Evolutionary conservation across 192 early-diverging fungal genomes (phyloP).

Genomic region (Coemansia aciculifera): DNA sequence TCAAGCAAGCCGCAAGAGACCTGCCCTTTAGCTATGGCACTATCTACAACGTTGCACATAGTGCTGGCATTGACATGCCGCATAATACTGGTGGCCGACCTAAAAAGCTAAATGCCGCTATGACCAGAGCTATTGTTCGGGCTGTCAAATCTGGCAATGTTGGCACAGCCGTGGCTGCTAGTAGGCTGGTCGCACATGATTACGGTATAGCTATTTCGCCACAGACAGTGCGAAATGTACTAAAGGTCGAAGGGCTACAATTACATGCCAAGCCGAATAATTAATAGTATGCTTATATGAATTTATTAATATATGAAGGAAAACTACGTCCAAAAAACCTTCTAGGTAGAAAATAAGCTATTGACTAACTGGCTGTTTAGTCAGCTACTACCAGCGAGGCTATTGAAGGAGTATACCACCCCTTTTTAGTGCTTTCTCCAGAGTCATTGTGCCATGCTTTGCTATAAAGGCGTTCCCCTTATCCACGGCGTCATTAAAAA

Average conservation of each 20-base stretch:
- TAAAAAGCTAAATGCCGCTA: not conserved
- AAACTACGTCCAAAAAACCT: too few relatives aligned
- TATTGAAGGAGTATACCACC: too few relatives aligned
- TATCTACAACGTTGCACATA: not conserved
- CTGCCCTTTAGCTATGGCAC: not conserved
- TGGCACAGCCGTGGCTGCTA: not conserved
- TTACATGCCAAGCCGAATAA: too few relatives aligned
- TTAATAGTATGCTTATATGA: too few relatives aligned
- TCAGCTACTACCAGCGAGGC: too few relatives aligned
- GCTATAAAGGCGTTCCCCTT: too few relatives aligned
- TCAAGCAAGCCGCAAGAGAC: not conserved
- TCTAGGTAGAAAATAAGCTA: too few relatives aligned
- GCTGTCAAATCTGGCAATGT: not conserved
- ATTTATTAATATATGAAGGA: too few relatives aligned
- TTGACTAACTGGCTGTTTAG: too few relatives aligned
- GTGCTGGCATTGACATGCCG: not conserved
- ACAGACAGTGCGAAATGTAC: not conserved
- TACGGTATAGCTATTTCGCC: not conserved
- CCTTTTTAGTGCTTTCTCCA: too few relatives aligned
- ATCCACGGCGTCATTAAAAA: too few relatives aligned
- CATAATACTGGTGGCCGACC: not conserved
- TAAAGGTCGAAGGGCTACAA: not conserved
- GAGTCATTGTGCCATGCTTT: too few relatives aligned
- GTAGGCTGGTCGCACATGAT: not conserved
- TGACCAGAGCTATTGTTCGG: not conserved